Conservation (phyloP, 192 early-diverging fungal genomes). For the Podila epicladia region DNA sequence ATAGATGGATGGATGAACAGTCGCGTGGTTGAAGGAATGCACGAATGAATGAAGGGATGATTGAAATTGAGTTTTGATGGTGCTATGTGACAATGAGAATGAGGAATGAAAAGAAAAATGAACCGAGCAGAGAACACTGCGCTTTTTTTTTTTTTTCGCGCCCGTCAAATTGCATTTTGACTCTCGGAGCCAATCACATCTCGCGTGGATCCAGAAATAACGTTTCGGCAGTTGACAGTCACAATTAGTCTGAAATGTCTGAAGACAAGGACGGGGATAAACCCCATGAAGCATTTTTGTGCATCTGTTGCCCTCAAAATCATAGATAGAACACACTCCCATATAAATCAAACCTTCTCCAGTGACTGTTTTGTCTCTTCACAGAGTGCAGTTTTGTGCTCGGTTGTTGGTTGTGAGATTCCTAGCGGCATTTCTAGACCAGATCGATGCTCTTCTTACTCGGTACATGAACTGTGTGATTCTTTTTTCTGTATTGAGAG, state of each 20-base stretch:
- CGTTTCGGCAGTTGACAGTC: no score
- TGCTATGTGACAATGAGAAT: background rate
- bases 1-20: background rate
- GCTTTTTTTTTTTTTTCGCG: no score
- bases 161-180: no score
- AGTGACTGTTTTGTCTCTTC: no score
- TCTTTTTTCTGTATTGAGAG: conserved; percentile 44
- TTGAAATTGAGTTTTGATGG: background rate
- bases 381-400: conserved; percentile 25
- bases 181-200: no score
- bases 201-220: no score
- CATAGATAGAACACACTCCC: background rate
- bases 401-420: conserved; percentile 52
- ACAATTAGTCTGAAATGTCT: no score
- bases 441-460: conserved; percentile 50
- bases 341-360: background rate
- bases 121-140: background rate
- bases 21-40: conserved; percentile 1
- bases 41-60: background rate
- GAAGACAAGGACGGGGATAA: no score
- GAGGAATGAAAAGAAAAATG: background rate
- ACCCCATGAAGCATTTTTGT: no score
- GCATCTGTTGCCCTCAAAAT: background rate
- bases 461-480: conserved; percentile 43
- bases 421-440: conserved; percentile 52